These are phyloP conservation scores for Mycena chlorophos DNA, from an alignment of 768 basidiomycete genomes.

Conservation along the genomic window DNA sequence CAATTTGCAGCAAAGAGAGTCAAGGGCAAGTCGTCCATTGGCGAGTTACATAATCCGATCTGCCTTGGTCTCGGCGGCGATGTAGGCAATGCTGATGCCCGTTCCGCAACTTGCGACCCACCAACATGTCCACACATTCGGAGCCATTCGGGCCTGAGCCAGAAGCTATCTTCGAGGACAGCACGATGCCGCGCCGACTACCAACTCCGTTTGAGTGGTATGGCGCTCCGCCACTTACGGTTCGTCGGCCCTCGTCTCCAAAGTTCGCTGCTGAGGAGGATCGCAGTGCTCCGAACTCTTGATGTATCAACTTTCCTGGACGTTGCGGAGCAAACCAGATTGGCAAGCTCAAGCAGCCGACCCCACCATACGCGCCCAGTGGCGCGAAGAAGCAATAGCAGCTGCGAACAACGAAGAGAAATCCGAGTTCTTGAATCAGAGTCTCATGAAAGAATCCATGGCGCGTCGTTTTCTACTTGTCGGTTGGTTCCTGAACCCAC, in stretches of 20 bases:
- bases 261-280: neutral
- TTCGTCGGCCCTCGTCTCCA: neutral
- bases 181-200: neutral
- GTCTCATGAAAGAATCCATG: neutral
- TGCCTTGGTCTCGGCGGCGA: too few relatives aligned
- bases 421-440: neutral
- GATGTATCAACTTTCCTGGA: slow-evolving; percentile 17
- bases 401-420: neutral
- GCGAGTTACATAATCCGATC: too few relatives aligned
- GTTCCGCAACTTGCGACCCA: too few relatives aligned
- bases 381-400: slow-evolving; percentile 11
- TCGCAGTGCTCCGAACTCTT: slow-evolving; percentile 12
- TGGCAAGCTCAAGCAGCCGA: slow-evolving; percentile 13
- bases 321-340: slow-evolving; percentile 15
- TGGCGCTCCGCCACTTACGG: neutral
- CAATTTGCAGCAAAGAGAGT: too few relatives aligned
- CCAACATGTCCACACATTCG: neutral
- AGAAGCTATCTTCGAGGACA: neutral
- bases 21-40: too few relatives aligned
- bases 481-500: too few relatives aligned
- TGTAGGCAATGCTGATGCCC: too few relatives aligned
- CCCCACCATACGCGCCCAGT: slow-evolving; percentile 6
- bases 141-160: neutral
- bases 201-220: neutral
- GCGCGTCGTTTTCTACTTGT: neutral